phyloP scores from a whole-genome alignment of 2,329 filamentous ascomycete species.

The Westerdykella ornata region DNA sequence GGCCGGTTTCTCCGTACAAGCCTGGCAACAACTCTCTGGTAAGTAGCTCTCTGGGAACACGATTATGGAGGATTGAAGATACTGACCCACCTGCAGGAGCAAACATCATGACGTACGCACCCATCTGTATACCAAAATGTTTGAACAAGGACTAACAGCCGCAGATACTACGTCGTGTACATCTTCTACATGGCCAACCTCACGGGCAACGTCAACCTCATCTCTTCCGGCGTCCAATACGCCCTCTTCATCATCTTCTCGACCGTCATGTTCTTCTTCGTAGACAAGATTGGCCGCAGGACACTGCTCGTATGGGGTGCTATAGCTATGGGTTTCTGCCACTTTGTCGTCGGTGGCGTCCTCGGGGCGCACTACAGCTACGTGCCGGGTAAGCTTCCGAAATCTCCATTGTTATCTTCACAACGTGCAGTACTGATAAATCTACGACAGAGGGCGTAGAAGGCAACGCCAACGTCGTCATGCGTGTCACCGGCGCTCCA shows the following conservation, averaged over 20 bases:
- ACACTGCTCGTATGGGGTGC: constrained; percentile 41
- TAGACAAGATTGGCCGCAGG: constrained; percentile 39
- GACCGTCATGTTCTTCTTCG: constrained; percentile 37
- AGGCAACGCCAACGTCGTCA: constrained; percentile 48
- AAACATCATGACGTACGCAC: constrained; percentile 32
- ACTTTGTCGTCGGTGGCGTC: constrained; percentile 42
- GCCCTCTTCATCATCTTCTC: constrained; percentile 41
- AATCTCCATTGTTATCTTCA: background rate
- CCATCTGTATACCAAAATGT: background rate
- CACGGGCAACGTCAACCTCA: constrained; percentile 45
- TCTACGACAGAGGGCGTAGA: constrained; percentile 33
- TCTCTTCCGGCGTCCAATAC: constrained; percentile 38
- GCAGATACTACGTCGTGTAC: constrained; percentile 54
- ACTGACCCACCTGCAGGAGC: constrained; percentile 10
- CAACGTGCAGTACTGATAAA: background rate
- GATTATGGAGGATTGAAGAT: background rate
- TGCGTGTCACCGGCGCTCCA: constrained; percentile 47
- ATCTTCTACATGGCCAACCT: constrained; percentile 56
- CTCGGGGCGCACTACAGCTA: constrained; percentile 38
- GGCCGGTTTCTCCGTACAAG: constrained; percentile 51
- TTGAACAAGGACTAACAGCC: constrained; percentile 11
- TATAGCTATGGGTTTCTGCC: constrained; percentile 41
- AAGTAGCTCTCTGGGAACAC: background rate
- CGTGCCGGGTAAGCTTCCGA: constrained; percentile 31
- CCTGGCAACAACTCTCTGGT: constrained; percentile 49